phyloP scores from a whole-genome alignment of 106 monocot genomes.

The Allium cepa region DNA sequence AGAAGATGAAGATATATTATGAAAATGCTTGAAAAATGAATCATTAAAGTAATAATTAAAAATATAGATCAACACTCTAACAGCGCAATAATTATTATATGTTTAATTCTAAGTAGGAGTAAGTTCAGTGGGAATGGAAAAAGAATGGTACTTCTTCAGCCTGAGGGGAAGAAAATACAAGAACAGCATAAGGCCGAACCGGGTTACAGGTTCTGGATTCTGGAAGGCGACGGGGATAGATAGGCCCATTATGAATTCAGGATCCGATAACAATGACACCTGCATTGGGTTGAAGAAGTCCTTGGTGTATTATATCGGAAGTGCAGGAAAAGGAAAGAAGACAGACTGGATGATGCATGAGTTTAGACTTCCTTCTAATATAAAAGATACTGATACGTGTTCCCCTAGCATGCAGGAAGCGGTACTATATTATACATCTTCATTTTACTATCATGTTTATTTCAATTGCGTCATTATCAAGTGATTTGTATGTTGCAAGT shows the following conservation, averaged over 20 bases:
- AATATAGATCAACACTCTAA: no score
- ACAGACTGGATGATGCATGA: conserved; percentile 99
- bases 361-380: conserved; percentile 55
- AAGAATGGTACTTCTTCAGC: conserved; percentile 91
- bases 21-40: no score
- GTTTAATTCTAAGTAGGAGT: conserved; percentile 12
- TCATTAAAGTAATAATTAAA: no score
- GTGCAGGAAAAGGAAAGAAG: conserved; percentile 77
- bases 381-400: conserved; percentile 4
- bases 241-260: conserved; percentile 38
- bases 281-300: conserved; percentile 93
- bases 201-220: conserved; percentile 79
- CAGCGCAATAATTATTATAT: no score
- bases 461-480: not conserved
- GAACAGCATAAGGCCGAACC: conserved; percentile 80
- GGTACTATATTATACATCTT: conserved; percentile 8
- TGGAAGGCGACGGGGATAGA: conserved; percentile 96
- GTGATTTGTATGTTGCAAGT: not conserved
- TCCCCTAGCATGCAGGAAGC: conserved; percentile 41
- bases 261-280: conserved; percentile 1
- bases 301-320: conserved; percentile 79
- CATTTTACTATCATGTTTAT: not conserved
- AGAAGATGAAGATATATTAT: no score
- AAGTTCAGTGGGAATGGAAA: conserved; percentile 32
- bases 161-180: conserved; percentile 80